phyloP scores from a whole-genome alignment of 2,329 filamentous ascomycete species.

The Phaeosphaeriaceae sp. region DNA sequence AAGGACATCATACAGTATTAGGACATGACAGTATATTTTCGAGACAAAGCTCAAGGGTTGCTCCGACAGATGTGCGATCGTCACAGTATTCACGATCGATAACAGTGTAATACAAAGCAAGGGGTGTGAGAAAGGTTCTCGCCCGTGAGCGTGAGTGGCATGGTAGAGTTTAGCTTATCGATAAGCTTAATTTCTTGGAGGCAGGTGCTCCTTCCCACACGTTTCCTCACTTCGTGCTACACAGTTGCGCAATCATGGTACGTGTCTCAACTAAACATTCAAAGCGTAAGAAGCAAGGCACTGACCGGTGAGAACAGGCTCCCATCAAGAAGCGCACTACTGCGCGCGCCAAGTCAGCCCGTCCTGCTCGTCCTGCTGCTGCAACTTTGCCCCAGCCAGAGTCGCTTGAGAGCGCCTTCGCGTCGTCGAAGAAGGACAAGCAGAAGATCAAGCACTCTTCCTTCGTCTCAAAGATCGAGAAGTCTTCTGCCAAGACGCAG shows the following conservation, averaged over 20 bases:
- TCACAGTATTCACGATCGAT: background rate
- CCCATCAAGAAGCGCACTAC: slow-evolving; percentile 48
- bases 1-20: background rate
- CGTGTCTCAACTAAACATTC: background rate
- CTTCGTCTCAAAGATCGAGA: slow-evolving; percentile 79
- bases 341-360: slow-evolving; percentile 43
- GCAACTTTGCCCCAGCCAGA: slow-evolving; percentile 29
- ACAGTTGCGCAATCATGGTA: background rate
- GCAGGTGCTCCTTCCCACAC: background rate
- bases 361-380: slow-evolving; percentile 31
- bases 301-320: slow-evolving; percentile 28
- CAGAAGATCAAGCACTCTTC: slow-evolving; percentile 80
- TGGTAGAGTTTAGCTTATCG: background rate
- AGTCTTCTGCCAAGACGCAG: slow-evolving; percentile 62
- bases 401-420: slow-evolving; percentile 61
- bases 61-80: too few species aligned
- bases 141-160: background rate
- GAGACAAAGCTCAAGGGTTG: background rate
- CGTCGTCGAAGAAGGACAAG: slow-evolving; percentile 82
- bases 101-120: background rate
- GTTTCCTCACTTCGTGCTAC: background rate
- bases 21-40: background rate
- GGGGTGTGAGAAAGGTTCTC: background rate
- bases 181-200: background rate
- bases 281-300: background rate